These are phyloP conservation scores for Linum lewisii DNA, from an alignment of 345 rosid species.

Conservation along the genomic window DNA sequence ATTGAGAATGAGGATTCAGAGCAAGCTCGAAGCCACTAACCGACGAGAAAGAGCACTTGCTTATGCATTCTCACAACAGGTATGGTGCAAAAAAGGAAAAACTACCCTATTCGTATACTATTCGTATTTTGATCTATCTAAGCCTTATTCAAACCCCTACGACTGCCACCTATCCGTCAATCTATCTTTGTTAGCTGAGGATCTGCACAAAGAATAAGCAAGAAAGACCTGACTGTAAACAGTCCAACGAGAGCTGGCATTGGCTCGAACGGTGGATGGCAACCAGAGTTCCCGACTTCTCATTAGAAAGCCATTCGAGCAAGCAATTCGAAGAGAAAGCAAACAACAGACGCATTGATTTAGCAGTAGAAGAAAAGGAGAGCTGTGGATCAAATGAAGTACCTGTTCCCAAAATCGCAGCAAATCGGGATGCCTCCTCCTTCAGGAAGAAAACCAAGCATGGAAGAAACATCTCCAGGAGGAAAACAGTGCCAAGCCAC, in stretches of 20 bases:
- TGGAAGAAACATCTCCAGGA: conserved; percentile 30
- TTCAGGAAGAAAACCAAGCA: conserved; percentile 24
- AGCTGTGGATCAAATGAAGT: conserved; percentile 86
- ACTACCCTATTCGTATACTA: too few relatives aligned
- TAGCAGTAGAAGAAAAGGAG: conserved; percentile 57
- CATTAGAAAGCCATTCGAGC: conserved; percentile 20
- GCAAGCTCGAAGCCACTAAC: conserved; percentile 59
- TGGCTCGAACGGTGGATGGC: conserved; percentile 96
- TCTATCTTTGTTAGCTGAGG: conserved; percentile 33
- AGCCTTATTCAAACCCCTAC: conserved; percentile 1
- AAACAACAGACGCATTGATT: conserved; percentile 23
- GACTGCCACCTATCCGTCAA: too few relatives aligned
- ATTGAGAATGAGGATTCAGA: conserved; percentile 54
- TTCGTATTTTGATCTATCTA: too few relatives aligned
- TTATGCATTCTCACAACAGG: conserved; percentile 90
- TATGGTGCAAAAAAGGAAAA: conserved; percentile 12
- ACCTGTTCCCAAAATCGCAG: conserved; percentile 26
- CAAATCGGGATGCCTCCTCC: too few relatives aligned
- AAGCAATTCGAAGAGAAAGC: conserved; percentile 21
- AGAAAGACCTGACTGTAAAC: conserved; percentile 25
- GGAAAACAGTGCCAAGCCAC: conserved; percentile 44
- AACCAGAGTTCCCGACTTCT: conserved; percentile 51
- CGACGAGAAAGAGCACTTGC: conserved; percentile 83
- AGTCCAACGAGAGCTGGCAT: conserved; percentile 57
- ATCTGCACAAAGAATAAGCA: conserved; percentile 63